Conservation (phyloP, 805 yeast species). For the Brettanomyces custersianus region DNA sequence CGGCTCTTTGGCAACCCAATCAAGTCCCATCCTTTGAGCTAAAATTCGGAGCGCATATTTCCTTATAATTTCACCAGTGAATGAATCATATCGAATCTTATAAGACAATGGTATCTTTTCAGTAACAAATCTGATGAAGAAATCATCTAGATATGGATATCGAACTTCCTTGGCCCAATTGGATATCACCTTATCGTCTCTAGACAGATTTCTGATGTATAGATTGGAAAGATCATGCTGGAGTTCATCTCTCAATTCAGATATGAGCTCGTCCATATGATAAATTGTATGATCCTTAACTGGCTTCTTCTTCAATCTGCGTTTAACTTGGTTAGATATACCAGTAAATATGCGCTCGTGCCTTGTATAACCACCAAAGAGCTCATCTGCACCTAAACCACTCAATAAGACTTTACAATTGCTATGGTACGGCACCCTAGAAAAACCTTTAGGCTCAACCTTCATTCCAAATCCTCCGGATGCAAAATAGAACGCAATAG, state of each 20-base stretch:
- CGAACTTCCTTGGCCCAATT: constrained; percentile 85
- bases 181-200: constrained; percentile 86
- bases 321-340: constrained; percentile 16
- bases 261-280: constrained; percentile 18
- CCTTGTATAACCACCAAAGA: constrained; percentile 92
- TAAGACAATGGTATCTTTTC: constrained; percentile 38
- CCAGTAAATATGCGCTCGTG: constrained; percentile 48
- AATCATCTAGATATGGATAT: constrained; percentile 73
- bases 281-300: constrained; percentile 11
- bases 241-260: constrained; percentile 48
- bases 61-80: constrained; percentile 25
- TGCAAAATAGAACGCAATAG: constrained; percentile 92
- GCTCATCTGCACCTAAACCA: constrained; percentile 96
- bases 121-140: constrained; percentile 44
- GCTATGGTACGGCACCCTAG: constrained; percentile 32
- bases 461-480: constrained; percentile 38
- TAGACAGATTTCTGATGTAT: constrained; percentile 70
- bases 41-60: constrained; percentile 55
- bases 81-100: constrained; percentile 30
- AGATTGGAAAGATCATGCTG: constrained; percentile 64
- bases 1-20: constrained; percentile 58
- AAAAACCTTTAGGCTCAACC: constrained; percentile 23
- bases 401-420: constrained; percentile 67
- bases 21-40: constrained; percentile 37
- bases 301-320: constrained; percentile 14